Evolutionary conservation across 2,329 filamentous ascomycete genomes (phyloP).

Genomic region (Aspergillus niger): DNA sequence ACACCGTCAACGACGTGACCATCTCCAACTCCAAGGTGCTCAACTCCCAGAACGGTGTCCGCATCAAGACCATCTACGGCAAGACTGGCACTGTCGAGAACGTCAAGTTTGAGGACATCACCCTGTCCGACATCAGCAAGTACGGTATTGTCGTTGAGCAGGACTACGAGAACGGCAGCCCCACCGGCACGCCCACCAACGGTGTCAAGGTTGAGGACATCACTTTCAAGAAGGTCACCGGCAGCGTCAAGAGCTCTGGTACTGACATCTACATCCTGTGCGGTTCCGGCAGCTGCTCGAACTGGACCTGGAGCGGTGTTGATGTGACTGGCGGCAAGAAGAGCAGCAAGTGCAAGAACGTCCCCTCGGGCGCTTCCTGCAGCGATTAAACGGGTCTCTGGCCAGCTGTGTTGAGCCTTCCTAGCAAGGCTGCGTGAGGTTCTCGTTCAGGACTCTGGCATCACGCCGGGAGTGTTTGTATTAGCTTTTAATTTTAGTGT

Average conservation of each 20-base stretch:
- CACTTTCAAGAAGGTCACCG: slow-evolving; percentile 39
- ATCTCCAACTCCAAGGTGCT: slow-evolving; percentile 53
- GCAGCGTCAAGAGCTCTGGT: slow-evolving; percentile 35
- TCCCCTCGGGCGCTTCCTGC: slow-evolving; percentile 40
- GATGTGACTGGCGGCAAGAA: slow-evolving; percentile 55
- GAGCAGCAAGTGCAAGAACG: slow-evolving; percentile 44
- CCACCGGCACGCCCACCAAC: slow-evolving; percentile 38
- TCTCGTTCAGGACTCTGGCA: background rate
- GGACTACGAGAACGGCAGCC: slow-evolving; percentile 54
- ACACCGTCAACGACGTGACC: slow-evolving; percentile 54
- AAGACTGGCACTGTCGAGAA: slow-evolving; percentile 55
- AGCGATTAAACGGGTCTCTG: background rate
- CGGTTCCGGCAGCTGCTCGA: slow-evolving; percentile 51
- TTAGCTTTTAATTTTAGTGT: background rate
- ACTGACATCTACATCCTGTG: slow-evolving; percentile 57
- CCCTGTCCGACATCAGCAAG: slow-evolving; percentile 51
- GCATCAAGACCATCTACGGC: slow-evolving; percentile 55
- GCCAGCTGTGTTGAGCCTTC: background rate
- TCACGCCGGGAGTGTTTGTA: background rate
- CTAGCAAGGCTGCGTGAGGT: background rate
- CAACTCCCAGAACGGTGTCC: slow-evolving; percentile 40
- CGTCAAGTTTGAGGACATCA: slow-evolving; percentile 57
- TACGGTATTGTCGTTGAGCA: slow-evolving; percentile 56
- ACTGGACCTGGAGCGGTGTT: slow-evolving; percentile 53
- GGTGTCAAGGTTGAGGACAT: slow-evolving; percentile 45